phyloP scores from a whole-genome alignment of 2,329 filamentous ascomycete species.

The Lasiodiplodia hormozganensis region DNA sequence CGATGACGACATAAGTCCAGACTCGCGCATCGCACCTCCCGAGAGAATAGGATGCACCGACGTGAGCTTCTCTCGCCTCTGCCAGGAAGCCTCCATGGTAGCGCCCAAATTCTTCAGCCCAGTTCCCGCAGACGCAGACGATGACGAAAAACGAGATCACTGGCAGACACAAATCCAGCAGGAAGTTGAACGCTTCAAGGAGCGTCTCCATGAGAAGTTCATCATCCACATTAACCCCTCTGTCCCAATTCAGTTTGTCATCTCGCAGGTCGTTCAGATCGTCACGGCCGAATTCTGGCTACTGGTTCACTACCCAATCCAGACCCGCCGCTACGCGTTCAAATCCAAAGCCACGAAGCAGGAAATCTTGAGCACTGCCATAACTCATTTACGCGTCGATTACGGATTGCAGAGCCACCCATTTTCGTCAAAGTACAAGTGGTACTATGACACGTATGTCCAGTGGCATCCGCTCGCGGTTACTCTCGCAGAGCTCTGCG shows the following conservation, averaged over 20 bases:
- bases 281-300: constrained; percentile 25
- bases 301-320: constrained; percentile 28
- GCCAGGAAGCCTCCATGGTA: constrained; percentile 42
- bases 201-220: constrained; percentile 48
- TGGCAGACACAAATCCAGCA: constrained; percentile 40
- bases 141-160: constrained; percentile 28
- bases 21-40: constrained; percentile 36
- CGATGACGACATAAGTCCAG: constrained; percentile 51
- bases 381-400: constrained; percentile 14
- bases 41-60: constrained; percentile 44
- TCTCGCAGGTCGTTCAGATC: constrained; percentile 19
- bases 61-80: constrained; percentile 46
- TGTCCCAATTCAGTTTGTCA: constrained; percentile 11
- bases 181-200: constrained; percentile 49
- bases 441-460: constrained; percentile 53
- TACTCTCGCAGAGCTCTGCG: constrained; percentile 48
- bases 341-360: constrained; percentile 39
- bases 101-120: constrained; percentile 32
- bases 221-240: constrained; percentile 41
- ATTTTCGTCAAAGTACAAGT: constrained; percentile 52
- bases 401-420: constrained; percentile 38
- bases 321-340: constrained; percentile 27
- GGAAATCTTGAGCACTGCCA: constrained; percentile 35
- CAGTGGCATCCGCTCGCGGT: constrained; percentile 62
- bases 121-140: constrained; percentile 31